Conservation (phyloP, 768 basidiomycete genomes). For the Macrolepiota dolichaula region DNA sequence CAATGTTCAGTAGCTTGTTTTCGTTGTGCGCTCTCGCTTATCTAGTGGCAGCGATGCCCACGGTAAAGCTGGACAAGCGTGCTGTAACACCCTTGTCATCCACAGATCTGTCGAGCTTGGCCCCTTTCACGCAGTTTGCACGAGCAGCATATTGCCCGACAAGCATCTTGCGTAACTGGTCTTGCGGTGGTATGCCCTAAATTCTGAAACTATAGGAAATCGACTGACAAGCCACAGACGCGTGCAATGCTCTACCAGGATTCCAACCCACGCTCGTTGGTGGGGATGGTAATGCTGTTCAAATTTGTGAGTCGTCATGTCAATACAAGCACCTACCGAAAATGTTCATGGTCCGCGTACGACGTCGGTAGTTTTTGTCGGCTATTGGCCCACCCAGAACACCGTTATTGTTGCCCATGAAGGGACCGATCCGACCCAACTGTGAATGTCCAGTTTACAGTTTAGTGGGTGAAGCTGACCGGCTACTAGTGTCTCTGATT, state of each 20-base stretch:
- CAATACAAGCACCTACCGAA: not conserved
- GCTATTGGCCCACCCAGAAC: slow-evolving; percentile 48
- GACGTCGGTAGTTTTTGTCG: slow-evolving; percentile 44
- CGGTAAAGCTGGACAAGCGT: slow-evolving; percentile 16
- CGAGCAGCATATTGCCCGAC: slow-evolving; percentile 52
- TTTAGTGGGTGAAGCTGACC: not conserved
- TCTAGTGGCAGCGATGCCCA: slow-evolving; percentile 14
- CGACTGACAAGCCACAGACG: slow-evolving; percentile 23
- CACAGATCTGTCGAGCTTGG: slow-evolving; percentile 30
- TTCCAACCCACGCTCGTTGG: slow-evolving; percentile 42
- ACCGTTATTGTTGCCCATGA: slow-evolving; percentile 60
- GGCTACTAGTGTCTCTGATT: slow-evolving; percentile 36
- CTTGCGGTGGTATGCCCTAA: slow-evolving; percentile 37
- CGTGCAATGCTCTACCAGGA: slow-evolving; percentile 36
- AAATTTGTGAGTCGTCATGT: slow-evolving; percentile 36
- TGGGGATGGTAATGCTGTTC: slow-evolving; percentile 46
- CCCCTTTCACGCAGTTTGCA: slow-evolving; percentile 50
- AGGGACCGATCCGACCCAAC: slow-evolving; percentile 53
- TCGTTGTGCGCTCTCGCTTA: slow-evolving; percentile 1
- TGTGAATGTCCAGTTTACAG: slow-evolving; percentile 31
- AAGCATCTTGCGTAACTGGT: slow-evolving; percentile 33
- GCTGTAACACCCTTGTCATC: slow-evolving; percentile 24
- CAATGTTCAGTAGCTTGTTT: slow-evolving; percentile 4
- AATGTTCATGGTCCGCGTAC: not conserved
- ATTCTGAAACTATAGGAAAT: not conserved